A percentile compares a stretch with the other conserved stretches of the same genome.
These are phyloP conservation scores for Plantago ovata DNA, from an alignment of 257 asterid species.

Conservation along the genomic window DNA sequence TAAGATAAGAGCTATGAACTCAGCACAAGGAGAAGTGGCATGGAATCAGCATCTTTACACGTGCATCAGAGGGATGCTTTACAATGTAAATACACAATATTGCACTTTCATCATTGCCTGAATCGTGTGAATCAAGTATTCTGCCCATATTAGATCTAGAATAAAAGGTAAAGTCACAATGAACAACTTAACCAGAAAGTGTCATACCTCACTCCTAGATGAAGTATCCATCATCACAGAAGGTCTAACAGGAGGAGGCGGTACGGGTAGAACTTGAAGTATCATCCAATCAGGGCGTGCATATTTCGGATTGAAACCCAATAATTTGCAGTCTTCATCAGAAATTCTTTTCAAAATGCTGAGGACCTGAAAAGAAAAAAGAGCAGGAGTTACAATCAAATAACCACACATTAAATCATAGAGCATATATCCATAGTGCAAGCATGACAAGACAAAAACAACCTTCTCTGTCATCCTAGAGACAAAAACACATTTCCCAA, in stretches of 20 bases:
- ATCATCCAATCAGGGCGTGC: conserved; percentile 99
- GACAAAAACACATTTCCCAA: neutral
- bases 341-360: conserved; percentile 85
- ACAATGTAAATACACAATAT: no score
- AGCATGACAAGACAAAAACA: neutral
- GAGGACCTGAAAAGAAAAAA: conserved; percentile 59
- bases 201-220: conserved; percentile 91
- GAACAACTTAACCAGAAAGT: conserved; percentile 4
- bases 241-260: conserved; percentile 99
- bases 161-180: no score
- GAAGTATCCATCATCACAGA: conserved; percentile 99
- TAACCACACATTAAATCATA: conserved; percentile 7
- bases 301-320: conserved; percentile 85
- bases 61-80: no score
- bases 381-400: conserved; percentile 2
- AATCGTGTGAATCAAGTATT: no score
- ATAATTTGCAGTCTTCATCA: conserved; percentile 74
- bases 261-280: conserved; percentile 97
- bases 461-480: neutral
- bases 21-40: conserved; percentile 27
- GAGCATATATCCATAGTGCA: neutral
- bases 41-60: neutral
- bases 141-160: no score
- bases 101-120: no score
- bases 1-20: conserved; percentile 10